A percentile compares a stretch with the other conserved stretches of the same genome.
Evolutionary conservation across 108 stramenopile genomes (phyloP).

Genomic region (Bacterosira constricta): DNA sequence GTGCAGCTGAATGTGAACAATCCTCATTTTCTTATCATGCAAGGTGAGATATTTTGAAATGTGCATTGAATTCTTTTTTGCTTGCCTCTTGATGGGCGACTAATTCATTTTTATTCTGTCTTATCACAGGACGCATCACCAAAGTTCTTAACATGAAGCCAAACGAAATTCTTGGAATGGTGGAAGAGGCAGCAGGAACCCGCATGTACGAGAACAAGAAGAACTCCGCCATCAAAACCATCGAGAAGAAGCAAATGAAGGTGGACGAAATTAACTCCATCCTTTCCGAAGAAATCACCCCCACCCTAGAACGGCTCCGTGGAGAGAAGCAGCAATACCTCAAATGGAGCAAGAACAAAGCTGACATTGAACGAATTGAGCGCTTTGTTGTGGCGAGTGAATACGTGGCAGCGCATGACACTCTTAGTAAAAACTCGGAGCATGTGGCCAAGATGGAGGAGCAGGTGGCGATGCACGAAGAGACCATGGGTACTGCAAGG

Average conservation of each 20-base stretch:
- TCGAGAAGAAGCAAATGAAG: conserved; percentile 98
- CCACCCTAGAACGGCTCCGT: conserved; percentile 93
- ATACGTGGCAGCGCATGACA: conserved; percentile 70
- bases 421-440: conserved; percentile 62
- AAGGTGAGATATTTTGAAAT: conserved; percentile 56
- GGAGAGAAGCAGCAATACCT: conserved; percentile 96
- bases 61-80: not conserved
- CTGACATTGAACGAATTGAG: conserved; percentile 94
- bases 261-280: conserved; percentile 96
- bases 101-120: not conserved
- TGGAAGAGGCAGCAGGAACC: conserved; percentile 99
- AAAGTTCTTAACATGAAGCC: conserved; percentile 99
- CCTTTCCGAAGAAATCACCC: conserved; percentile 96
- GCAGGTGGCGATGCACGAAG: conserved; percentile 59
- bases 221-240: conserved; percentile 93
- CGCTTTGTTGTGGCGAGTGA: conserved; percentile 94
- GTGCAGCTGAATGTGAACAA: conserved; percentile 99
- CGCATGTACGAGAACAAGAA: conserved; percentile 99
- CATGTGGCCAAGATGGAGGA: conserved; percentile 70
- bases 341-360: conserved; percentile 93
- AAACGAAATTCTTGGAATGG: conserved; percentile 98
- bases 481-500: conserved; percentile 18
- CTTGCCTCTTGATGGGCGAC: not conserved
- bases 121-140: conserved; percentile 86
- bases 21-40: conserved; percentile 99